Evolutionary conservation across 164 flowering plant species (phyloP).

Genomic region (Berberis vulgaris): DNA sequence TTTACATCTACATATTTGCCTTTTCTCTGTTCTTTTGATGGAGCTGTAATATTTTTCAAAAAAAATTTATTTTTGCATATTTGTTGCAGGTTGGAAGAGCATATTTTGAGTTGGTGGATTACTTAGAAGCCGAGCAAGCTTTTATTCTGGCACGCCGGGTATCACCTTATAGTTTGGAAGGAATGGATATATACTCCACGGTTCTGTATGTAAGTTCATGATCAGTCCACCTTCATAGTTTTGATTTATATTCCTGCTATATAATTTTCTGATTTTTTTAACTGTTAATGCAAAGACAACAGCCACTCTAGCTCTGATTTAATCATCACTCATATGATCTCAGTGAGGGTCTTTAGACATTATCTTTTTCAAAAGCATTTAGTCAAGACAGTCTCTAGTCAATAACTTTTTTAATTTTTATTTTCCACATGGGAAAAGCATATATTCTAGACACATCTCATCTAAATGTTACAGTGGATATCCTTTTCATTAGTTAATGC

Average conservation of each 20-base stretch:
- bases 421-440: too few species aligned
- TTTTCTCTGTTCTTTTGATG: background rate
- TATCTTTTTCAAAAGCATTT: too few species aligned
- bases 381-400: too few species aligned
- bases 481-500: too few species aligned
- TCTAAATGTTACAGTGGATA: too few species aligned
- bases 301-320: too few species aligned
- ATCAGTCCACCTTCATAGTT: background rate
- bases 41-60: background rate
- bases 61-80: background rate
- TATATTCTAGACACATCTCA: too few species aligned
- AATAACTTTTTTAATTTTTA: too few species aligned
- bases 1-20: background rate
- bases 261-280: background rate
- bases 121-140: conserved; percentile 79
- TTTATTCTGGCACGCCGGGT: conserved; percentile 74
- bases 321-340: too few species aligned
- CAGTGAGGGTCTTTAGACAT: too few species aligned
- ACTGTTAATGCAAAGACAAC: too few species aligned
- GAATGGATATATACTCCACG: conserved; percentile 94
- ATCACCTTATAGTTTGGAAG: conserved; percentile 85
- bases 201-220: conserved; percentile 76
- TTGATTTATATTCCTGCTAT: background rate
- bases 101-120: conserved; percentile 52
- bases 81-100: conserved; percentile 54